Evolutionary conservation across 192 early-diverging fungal genomes (phyloP), one percentile per base, ranked within the genome.

Genomic region (Coemansia sp.): DNA sequence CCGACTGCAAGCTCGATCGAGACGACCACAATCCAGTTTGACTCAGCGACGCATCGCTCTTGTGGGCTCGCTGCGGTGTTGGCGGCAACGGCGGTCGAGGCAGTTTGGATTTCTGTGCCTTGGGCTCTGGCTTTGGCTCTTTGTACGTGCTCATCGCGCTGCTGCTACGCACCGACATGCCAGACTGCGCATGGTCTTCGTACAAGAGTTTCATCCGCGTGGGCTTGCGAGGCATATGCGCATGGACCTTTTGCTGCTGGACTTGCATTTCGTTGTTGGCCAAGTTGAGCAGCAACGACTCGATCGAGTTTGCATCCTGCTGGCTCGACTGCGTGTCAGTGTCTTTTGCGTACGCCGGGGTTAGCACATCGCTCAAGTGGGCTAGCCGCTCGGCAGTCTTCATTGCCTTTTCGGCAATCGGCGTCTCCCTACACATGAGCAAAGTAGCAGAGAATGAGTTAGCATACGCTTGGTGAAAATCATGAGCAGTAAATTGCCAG

Each of bases 231-330:
- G 79, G 79, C 70, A 76, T 82, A 10, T 82, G 70, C 4, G 73
- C 70, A 8, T 82, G 70, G 19, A 76, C 70, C 45, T 76, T 75
- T 65, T 82, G 79, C 62, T 82, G 73, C 58, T 82, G 79, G 4
- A 76, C 73, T 14, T 82, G 73, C 73, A 76, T 72, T 47, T 82
- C 79, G 62, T 82, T 82, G 61, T 82, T 72, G 17, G 79, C 79
- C 60, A 82, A 35, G 19, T 75, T 75, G 17, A 82, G 58, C 39
- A 82, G 55, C 29, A 82, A 57, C 17, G 79, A 76, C 43, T 82
- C 79, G 47, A 82, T 73, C 23, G 75, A 82, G 45, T 76, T 70
- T 5, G 57, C 57, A 22, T 71, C 65, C 0, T 57, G 47, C 22
- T 67, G 59, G 2, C 11, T 22, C 4, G 53, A 55, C 47, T 58